Base-by-base conservation (phyloP, 331 rosid species). In the Saraca asoca region DNA sequence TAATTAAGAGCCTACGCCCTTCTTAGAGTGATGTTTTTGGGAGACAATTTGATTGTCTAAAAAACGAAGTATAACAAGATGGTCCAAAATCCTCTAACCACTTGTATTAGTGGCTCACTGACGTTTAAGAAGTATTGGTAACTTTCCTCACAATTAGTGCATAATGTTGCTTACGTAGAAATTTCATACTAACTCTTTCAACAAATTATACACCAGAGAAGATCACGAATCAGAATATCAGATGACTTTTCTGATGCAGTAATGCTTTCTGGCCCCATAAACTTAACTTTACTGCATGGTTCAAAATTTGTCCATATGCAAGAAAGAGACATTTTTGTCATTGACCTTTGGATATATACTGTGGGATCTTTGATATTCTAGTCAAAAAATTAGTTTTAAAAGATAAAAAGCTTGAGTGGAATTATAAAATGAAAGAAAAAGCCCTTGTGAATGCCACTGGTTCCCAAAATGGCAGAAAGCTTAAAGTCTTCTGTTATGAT, bases 231-330 rank as follows among this genome's bases (percentile, higher is more conserved):
- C 31, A 24, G 31, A 24, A 24, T 24, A 24, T 70, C 35, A 58
- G 57, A 49, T 49, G 62, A 38, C 69, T 31, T 71, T 70, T 62
- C 48, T 62, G 64, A 71, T 43, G 55, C 15, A 10, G 61, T 56
- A 57, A 66, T 48, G 55, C 20, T 38, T 57, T 75, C 6, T 51
- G 58, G 58, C 50, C 58, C 70, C 45, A 14, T 18, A 50, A 51
- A 53, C 66, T 57, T 41, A 60, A 60, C 74, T 74, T 58, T 31
- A 13, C 20, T 33, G 61, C 62, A 34, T 57, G 55, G 50, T 73
- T 66, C 68, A 15, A 39, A 46, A 54, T 57, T 57, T 66, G 78
- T 73, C 54, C 62, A 65, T 66, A 73, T 48, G 62, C 78, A 57
- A 66, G 62, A 66, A 66, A 70, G 68, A 50, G 44, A 59, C 53